Conservation (phyloP, 345 rosid genomes). For the Arabidopsis arenosa region DNA sequence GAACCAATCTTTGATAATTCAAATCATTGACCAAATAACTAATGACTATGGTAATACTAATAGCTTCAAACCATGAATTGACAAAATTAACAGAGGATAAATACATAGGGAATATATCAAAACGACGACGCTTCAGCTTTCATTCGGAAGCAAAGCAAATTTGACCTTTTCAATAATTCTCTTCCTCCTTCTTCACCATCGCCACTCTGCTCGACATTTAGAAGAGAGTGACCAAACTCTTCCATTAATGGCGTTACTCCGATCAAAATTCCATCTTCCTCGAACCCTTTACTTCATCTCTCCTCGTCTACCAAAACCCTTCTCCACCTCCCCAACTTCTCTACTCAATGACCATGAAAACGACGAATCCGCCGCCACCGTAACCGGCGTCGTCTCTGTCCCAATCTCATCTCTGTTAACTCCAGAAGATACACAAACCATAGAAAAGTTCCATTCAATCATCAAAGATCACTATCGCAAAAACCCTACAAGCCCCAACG, state of each 20-base stretch:
- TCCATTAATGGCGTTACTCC: conserved; percentile 49
- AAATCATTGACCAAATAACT: background rate
- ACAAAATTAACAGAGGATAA: no score
- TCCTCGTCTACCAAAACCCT: conserved; percentile 32
- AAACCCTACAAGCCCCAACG: conserved; percentile 56
- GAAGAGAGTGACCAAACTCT: conserved; percentile 10
- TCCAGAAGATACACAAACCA: conserved; percentile 57
- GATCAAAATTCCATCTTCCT: conserved; percentile 42
- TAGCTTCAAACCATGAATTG: no score
- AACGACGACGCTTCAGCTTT: conserved; percentile 21
- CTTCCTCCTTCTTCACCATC: background rate
- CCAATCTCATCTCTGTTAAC: conserved; percentile 39
- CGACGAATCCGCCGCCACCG: conserved; percentile 42
- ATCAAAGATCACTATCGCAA: conserved; percentile 85
- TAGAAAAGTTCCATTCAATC: conserved; percentile 60
- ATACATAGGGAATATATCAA: background rate
- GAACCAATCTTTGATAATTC: no score
- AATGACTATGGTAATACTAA: no score
- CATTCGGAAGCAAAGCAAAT: conserved; percentile 17
- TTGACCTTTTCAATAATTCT: conserved; percentile 11
- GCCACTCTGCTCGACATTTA: background rate
- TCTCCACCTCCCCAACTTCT: conserved; percentile 39
- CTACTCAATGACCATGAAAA: conserved; percentile 20
- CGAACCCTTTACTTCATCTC: conserved; percentile 37
- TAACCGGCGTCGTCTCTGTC: background rate